Percentiles rank a stretch among this genome's conserved stretches.
These are phyloP conservation scores for Tulasnella sp. DNA, from an alignment of 768 basidiomycete species.

Conservation along the genomic window DNA sequence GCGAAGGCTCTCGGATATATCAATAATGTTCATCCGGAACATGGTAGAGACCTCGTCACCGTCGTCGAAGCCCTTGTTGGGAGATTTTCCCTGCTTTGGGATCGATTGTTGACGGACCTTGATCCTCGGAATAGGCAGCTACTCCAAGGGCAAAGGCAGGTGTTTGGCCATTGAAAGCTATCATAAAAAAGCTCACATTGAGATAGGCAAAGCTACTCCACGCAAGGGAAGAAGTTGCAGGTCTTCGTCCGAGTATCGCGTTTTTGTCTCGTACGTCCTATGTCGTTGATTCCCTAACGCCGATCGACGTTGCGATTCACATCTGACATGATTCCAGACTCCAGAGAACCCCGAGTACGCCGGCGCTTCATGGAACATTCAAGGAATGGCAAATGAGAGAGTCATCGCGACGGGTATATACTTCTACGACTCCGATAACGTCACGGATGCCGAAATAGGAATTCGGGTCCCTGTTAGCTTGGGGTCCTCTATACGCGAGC, in stretches of 20 bases:
- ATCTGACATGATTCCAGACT: slow-evolving; percentile 26
- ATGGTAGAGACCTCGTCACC: slow-evolving; percentile 12
- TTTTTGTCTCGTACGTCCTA: slow-evolving; percentile 32
- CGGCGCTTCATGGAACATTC: slow-evolving; percentile 46
- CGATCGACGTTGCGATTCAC: background rate
- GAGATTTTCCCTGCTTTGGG: background rate
- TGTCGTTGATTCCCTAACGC: background rate
- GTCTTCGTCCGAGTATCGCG: slow-evolving; percentile 38
- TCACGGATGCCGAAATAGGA: slow-evolving; percentile 34
- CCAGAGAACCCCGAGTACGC: slow-evolving; percentile 46
- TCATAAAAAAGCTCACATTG: background rate
- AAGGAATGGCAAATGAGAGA: slow-evolving; percentile 37
- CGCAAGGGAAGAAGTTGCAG: slow-evolving; percentile 29
- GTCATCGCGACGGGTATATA: slow-evolving; percentile 33
- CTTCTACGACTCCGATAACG: slow-evolving; percentile 34
- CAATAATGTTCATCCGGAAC: slow-evolving; percentile 17
- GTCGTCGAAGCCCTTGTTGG: background rate
- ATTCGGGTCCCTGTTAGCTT: slow-evolving; percentile 34
- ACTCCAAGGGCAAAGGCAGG: background rate
- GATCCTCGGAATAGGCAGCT: background rate
- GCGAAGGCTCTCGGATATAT: slow-evolving; percentile 8
- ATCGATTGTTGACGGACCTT: slow-evolving; percentile 21
- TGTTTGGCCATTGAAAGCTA: too few relatives aligned
- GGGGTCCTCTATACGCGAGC: slow-evolving; percentile 24
- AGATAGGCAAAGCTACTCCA: background rate